Conservation (phyloP, 2,329 filamentous ascomycete species). For the Neofusicoccum cordaticola region DNA sequence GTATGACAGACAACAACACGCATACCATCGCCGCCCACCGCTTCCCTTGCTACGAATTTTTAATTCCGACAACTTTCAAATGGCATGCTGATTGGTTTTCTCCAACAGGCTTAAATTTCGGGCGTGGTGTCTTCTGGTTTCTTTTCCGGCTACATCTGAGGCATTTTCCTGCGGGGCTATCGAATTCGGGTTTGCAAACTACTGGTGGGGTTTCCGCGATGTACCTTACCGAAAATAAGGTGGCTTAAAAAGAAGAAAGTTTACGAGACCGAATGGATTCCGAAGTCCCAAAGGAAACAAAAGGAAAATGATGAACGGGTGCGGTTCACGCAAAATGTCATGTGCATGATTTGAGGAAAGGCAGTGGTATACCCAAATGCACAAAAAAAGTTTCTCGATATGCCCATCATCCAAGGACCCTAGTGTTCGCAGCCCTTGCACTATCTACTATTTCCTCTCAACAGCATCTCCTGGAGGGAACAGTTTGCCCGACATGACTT, state of each 20-base stretch:
- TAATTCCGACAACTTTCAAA: neutral
- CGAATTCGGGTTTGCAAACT: conserved; percentile 14
- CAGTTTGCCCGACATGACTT: too few relatives aligned
- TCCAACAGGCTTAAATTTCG: conserved; percentile 8
- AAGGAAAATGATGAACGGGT: conserved; percentile 1
- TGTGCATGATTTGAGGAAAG: conserved; percentile 11
- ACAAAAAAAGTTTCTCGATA: conserved; percentile 8
- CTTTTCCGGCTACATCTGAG: conserved; percentile 16
- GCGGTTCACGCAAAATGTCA: neutral
- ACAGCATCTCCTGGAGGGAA: neutral
- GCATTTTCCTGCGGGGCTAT: conserved; percentile 18
- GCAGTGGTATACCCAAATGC: conserved; percentile 18
- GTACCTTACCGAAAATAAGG: conserved; percentile 18
- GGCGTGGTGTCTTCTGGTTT: conserved; percentile 17
- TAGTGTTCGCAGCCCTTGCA: neutral
- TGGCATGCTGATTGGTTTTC: neutral
- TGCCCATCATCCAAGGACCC: neutral
- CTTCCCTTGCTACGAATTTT: too few relatives aligned
- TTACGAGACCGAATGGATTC: conserved; percentile 16
- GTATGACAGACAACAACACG: conserved; percentile 46
- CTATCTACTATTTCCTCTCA: neutral
- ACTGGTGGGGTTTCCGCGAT: conserved; percentile 11
- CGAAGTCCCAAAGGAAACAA: conserved; percentile 6
- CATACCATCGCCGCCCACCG: neutral
- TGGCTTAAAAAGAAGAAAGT: conserved; percentile 16